Base-by-base conservation (phyloP, 2,329 filamentous ascomycete species). In the Chaetomiaceae sp. region DNA sequence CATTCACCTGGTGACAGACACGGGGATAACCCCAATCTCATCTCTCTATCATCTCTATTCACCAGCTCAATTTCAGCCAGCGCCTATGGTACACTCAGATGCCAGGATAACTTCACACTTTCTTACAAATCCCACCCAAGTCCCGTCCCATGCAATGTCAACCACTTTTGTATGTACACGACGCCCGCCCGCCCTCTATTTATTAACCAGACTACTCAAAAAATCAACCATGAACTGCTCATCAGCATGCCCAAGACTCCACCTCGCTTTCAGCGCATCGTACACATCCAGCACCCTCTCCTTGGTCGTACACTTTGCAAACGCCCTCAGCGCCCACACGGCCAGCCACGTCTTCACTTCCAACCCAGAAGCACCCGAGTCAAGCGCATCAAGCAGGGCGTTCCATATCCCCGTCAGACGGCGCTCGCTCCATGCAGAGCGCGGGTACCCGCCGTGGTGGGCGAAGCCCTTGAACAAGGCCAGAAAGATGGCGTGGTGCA, bases 381-480 rank as follows among this genome's bases (percentile, higher is more conserved):
- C 78, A 2, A 81, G 66, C 0, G 80, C 78, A 14, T 73, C 67
- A 14, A 87, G 71, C 58, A 91, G 83, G 1, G 86, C 80, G 8
- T 75, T 68, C 77, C 88, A 87, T 11, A 90, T 81, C 38, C 75
- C 77, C 39, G 85, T 78, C 3, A 97, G 78, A n/a, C 83, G 79
- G 59, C 79, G 70, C 27, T 75, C 73, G 25, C 82, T 89, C 92
- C 94, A 99, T 12, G 82, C 77, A 0, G 84, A 84, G 58, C 84
- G 69, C 1, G 59, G 74, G 22, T 75, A 66, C 23, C 83, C 84
- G 11, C 91, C 92, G 64, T 96, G 85, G 2, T 74, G 69, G 29
- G 79, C 77, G 65, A 97, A 99, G 0, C 88, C 91, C 63, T 89
- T 86, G 71, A 97, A 88, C 3, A 97, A 75, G 7, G 87, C 79